Percentiles rank a stretch among this genome's conserved stretches.
Evolutionary conservation across 441 rosid genomes (phyloP).

Genomic region (Mallotus japonicus): DNA sequence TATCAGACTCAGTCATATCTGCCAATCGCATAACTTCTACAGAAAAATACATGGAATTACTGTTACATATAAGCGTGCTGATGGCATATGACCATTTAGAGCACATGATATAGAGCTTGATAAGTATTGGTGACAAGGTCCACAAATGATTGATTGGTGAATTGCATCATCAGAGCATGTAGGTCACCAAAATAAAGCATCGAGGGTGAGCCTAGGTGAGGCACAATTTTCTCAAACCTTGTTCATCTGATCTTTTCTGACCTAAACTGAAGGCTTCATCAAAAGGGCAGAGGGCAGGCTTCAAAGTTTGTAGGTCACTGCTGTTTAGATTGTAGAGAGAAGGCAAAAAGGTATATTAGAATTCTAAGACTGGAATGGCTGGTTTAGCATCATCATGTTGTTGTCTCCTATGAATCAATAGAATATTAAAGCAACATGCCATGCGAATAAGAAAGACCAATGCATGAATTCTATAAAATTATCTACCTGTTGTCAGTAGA

Average conservation of each 20-base stretch:
- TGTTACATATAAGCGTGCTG: slow-evolving; percentile 25
- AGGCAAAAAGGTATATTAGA: slow-evolving; percentile 48
- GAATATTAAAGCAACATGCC: slow-evolving; percentile 13
- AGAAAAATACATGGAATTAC: slow-evolving; percentile 19
- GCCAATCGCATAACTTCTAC: slow-evolving; percentile 27
- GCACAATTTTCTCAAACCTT: slow-evolving; percentile 31
- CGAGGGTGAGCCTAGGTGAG: slow-evolving; percentile 35
- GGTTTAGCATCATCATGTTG: slow-evolving; percentile 29
- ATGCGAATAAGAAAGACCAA: slow-evolving; percentile 17
- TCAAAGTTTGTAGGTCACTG: slow-evolving; percentile 79
- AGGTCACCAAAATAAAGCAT: slow-evolving; percentile 36
- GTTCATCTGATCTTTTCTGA: slow-evolving; percentile 38
- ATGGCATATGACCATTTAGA: slow-evolving; percentile 21
- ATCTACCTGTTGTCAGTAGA: slow-evolving; percentile 45
- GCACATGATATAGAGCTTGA: slow-evolving; percentile 18
- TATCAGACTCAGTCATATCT: slow-evolving; percentile 23
- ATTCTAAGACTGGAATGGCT: slow-evolving; percentile 35
- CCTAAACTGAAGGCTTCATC: slow-evolving; percentile 42
- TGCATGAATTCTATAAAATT: slow-evolving; percentile 12
- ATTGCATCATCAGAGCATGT: slow-evolving; percentile 35
- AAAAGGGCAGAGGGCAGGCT: slow-evolving; percentile 57
- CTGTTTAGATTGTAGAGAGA: slow-evolving; percentile 75
- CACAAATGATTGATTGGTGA: slow-evolving; percentile 33
- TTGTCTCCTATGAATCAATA: slow-evolving; percentile 18
- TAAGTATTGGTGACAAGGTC: slow-evolving; percentile 32